Base-by-base conservation (phyloP, 2,329 filamentous ascomycete species). In the Colletotrichum spaethianum region DNA sequence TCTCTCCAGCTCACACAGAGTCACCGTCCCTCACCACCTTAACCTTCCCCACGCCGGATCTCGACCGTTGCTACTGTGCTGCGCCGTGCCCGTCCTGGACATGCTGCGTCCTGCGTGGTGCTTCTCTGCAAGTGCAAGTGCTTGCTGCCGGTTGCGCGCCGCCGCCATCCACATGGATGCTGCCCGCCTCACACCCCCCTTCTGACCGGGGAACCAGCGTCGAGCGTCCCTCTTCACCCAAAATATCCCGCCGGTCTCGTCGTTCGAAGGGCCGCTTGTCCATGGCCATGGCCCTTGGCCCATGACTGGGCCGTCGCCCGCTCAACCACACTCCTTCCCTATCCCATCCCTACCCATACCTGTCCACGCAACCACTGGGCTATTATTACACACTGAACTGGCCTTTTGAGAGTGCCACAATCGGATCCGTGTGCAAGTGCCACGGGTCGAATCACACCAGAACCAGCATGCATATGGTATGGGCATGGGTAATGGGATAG, bases 401-500 rank as follows among this genome's bases (percentile, higher is more conserved):
- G 66, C 33, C 52, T 60, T 53, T 72, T 48, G 40, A 67, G 40
- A 52, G 55, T 66, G 55, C 67, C 67, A 50, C 67, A 55, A 48
- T 59, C 67, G 70, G 20, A 56, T 48, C 67, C 67, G 67, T 61
- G 59, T 46, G 65, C 65, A 63, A 72, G 65, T 72, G 61, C 61
- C 55, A 71, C 55, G 28, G 31, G 40, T 71, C 70, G 61, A 71
- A 73, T 73, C 70, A 73, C 67, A 73, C 67, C 70, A 72, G 55
- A 72, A 61, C 28, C 70, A 66, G 23, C 70, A 59, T 69, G 70
- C 70, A 72, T 69, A 72, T 72, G 59, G 44, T 36, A 56, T 44
- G 31, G 50, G 64, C 62, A 70, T 70, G 67, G 70, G 55, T 26
- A 36, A 68, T 42, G 50, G 64, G 64, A 68, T 50, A 55, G 44